Evolutionary conservation across 1,284 basidiomycete species (phyloP).

Genomic region (Amylostereum areolatum): DNA sequence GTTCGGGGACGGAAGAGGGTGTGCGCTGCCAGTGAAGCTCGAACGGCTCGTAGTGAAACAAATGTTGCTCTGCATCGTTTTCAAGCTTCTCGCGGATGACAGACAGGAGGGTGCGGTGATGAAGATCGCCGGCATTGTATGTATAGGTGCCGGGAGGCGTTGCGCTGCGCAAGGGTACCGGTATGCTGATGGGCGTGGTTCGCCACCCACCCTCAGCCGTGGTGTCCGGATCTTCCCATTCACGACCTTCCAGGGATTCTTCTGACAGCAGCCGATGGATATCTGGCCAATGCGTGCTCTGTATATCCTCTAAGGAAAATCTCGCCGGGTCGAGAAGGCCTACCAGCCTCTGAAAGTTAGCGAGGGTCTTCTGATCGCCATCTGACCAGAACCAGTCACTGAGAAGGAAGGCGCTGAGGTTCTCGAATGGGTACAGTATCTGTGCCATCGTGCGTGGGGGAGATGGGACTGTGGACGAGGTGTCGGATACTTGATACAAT

Average conservation of each 20-base stretch:
- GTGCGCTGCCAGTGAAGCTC: constrained; percentile 6
- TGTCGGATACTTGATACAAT: too few relatives aligned
- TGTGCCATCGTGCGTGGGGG: too few relatives aligned
- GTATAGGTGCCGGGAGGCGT: constrained; percentile 1
- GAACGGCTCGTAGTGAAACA: constrained; percentile 11
- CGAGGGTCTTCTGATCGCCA: constrained; percentile 7
- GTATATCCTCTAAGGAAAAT: constrained; percentile 12
- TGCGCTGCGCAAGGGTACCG: constrained; percentile 6
- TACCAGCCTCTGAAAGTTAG: constrained; percentile 15
- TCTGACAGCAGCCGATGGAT: constrained; percentile 6
- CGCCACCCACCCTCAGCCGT: constrained; percentile 12
- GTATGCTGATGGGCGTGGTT: constrained; percentile 8
- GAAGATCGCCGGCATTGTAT: constrained; percentile 8
- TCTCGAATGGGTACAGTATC: background rate
- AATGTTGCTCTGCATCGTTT: background rate
- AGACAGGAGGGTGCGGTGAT: constrained; percentile 7
- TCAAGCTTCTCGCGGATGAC: constrained; percentile 11
- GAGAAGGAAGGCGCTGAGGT: constrained; percentile 7
- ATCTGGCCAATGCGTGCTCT: too few relatives aligned
- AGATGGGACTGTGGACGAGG: too few relatives aligned
- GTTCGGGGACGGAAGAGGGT: background rate
- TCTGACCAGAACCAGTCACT: constrained; percentile 10
- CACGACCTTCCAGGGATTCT: too few relatives aligned
- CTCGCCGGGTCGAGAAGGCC: constrained; percentile 14
- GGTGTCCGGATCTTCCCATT: background rate